Base-by-base conservation (phyloP, 352 stramenopile species). In the Blastocystis sp. region DNA sequence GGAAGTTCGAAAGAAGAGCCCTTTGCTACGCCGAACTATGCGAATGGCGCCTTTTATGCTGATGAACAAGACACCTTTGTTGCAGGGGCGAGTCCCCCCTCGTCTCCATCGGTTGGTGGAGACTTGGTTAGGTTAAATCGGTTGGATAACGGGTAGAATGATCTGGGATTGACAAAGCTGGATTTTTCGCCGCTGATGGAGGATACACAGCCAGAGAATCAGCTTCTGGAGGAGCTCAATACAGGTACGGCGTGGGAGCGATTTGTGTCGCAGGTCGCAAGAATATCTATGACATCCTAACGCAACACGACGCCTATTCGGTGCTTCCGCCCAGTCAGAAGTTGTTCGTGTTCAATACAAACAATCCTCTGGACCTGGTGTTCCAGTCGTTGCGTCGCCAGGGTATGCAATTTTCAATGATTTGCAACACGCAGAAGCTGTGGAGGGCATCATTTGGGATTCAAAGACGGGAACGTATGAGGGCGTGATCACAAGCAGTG, bases 221-320 rank as follows among this genome's bases (percentile, higher is more conserved):
- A 38, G 53, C 27, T 81, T 49, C 36, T 81, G 24, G 69, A 81
- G 8, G 69, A 81, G 40, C 69, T 81, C 6, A 81, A 81, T 64
- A 57, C 44, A 14, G 69, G 69, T 81, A 64, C n/a, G n/a, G n/a
- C n/a, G n/a, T n/a, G n/a, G n/a, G 34, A 18, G 36, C 29, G 9
- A 32, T n/a, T 7, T 27, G 6, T 49, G 14, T 1, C 6, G 24
- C 42, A 81, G 69, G 69, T 21, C 24, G 69, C 29, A 61, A 57
- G 40, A 81, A 64, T 34, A 81, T 81, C 6, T 81, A 81, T 65
- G 69, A 81, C 63, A 81, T 81, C 63, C 40, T 81, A 21, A 63
- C 69, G 38, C 69, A 81, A 57, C 42, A 51, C 4, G 27, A 81
- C 42, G 69, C 69, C 34, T 81, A 81, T 51, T 40, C 53, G 21